phyloP scores from a whole-genome alignment of 192 early-diverging fungal genomes.

The Lobosporangium transversale region DNA sequence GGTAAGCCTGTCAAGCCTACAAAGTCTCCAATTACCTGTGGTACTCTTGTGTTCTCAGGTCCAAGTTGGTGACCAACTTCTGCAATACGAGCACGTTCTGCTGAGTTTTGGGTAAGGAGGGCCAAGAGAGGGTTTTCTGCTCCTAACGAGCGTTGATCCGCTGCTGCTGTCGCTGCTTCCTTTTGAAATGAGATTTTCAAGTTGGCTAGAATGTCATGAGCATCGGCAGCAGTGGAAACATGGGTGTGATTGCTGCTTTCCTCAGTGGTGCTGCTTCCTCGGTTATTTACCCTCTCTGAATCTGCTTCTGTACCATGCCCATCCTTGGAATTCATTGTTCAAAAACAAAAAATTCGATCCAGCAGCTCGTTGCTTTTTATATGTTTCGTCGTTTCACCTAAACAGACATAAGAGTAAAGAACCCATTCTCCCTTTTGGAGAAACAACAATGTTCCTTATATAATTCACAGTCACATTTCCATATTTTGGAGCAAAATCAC shows the following conservation, averaged over 20 bases:
- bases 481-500: too few relatives aligned
- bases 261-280: not conserved
- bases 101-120: conserved; percentile 29
- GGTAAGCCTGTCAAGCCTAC: not conserved
- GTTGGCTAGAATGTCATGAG: conserved; percentile 8
- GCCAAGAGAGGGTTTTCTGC: conserved; percentile 32
- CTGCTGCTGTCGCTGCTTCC: not conserved
- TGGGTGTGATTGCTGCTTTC: not conserved
- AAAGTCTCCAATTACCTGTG: conserved; percentile 32
- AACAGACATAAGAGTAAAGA: too few relatives aligned
- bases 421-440: too few relatives aligned
- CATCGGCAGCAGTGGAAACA: not conserved
- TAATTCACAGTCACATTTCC: too few relatives aligned
- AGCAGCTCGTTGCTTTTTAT: not conserved
- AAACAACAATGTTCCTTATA: too few relatives aligned
- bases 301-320: not conserved
- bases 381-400: too few relatives aligned
- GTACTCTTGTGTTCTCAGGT: conserved; percentile 15
- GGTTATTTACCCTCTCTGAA: too few relatives aligned
- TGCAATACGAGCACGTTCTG: conserved; percentile 25
- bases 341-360: not conserved
- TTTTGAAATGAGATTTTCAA: conserved; percentile 13
- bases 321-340: conserved; percentile 18
- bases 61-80: conserved; percentile 20
- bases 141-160: too few relatives aligned